These are phyloP conservation scores for Oenanthe sinensis DNA, from an alignment of 129 eudicot species.

Conservation along the genomic window DNA sequence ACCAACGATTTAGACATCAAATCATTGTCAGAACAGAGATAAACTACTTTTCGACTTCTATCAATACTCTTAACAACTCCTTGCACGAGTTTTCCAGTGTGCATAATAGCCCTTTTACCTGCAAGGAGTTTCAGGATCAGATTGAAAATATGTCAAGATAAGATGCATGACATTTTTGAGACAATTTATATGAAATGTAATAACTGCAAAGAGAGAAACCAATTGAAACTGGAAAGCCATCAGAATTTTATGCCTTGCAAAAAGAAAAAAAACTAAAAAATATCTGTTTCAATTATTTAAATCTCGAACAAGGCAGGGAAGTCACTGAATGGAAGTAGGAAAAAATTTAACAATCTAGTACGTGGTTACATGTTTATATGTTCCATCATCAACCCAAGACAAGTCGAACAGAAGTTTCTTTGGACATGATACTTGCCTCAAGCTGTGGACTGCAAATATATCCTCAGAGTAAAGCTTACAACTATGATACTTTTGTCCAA, in stretches of 20 bases:
- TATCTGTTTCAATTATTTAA: background rate
- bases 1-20: constrained; percentile 78
- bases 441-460: background rate
- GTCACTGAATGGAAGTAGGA: background rate
- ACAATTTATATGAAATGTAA: background rate
- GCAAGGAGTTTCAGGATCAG: constrained; percentile 4
- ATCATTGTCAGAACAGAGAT: constrained; percentile 66
- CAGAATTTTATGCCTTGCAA: background rate
- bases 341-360: background rate
- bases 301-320: background rate
- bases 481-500: background rate
- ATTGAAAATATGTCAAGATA: background rate
- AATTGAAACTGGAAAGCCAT: background rate
- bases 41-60: constrained; percentile 68
- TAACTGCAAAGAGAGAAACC: background rate
- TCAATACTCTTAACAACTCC: constrained; percentile 85
- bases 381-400: background rate
- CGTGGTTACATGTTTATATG: background rate
- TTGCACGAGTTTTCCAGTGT: constrained; percentile 61
- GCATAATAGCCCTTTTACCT: constrained; percentile 35
- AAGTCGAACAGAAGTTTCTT: background rate
- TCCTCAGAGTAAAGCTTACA: background rate
- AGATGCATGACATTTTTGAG: background rate
- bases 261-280: background rate
- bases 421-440: background rate